phyloP scores from a whole-genome alignment of 2,329 filamentous ascomycete species.

The Elsinoe arachidis region DNA sequence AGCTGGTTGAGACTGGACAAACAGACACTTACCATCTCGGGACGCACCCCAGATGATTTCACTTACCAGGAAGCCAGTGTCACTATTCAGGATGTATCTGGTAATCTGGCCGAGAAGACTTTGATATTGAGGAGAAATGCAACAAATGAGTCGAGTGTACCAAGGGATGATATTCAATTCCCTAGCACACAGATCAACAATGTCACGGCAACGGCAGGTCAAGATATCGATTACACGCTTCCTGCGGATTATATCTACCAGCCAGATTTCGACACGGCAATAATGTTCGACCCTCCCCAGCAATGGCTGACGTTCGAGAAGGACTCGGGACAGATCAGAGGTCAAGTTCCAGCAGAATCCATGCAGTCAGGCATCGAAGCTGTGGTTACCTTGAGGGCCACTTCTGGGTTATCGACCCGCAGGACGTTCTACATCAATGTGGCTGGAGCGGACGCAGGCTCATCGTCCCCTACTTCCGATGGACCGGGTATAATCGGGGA shows the following conservation, averaged over 20 bases:
- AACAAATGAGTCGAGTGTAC: neutral
- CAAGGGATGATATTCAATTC: neutral
- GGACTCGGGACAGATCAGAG: conserved; percentile 36
- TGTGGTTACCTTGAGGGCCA: conserved; percentile 35
- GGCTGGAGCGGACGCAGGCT: conserved; percentile 12
- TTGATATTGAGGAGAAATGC: conserved; percentile 31
- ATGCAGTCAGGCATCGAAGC: conserved; percentile 33
- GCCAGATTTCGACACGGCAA: conserved; percentile 33
- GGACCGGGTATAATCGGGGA: neutral
- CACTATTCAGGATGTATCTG: conserved; percentile 49
- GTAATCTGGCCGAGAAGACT: conserved; percentile 51
- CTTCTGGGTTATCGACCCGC: neutral
- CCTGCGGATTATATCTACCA: conserved; percentile 35
- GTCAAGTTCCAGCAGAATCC: conserved; percentile 38
- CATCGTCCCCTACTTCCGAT: neutral
- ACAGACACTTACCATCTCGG: conserved; percentile 52
- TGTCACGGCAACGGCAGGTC: conserved; percentile 42
- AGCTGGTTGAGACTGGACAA: conserved; percentile 62
- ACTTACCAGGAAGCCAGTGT: conserved; percentile 56
- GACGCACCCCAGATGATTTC: conserved; percentile 53
- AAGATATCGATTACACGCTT: conserved; percentile 42
- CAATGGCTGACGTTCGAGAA: conserved; percentile 45
- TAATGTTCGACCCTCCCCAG: conserved; percentile 37
- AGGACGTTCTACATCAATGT: conserved; percentile 35
- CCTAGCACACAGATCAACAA: conserved; percentile 29